A percentile compares a stretch with the other conserved stretches of the same genome.
Evolutionary conservation across 2,329 filamentous ascomycete genomes (phyloP).

Genomic region (Neospermospora avenae): DNA sequence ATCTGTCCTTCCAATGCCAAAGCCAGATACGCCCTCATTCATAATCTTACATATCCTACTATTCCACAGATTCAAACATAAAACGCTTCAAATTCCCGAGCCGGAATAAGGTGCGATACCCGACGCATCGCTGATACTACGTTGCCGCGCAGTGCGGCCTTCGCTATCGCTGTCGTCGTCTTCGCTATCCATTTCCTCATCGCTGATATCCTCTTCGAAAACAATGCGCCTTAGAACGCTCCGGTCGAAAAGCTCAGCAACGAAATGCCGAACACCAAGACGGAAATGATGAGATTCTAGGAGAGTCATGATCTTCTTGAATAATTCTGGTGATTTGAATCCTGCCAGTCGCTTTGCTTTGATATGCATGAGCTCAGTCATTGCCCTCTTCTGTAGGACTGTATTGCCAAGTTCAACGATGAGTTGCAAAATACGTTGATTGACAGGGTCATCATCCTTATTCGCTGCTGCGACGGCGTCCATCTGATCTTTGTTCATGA

Average conservation of each 20-base stretch:
- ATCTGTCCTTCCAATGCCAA: constrained; percentile 10
- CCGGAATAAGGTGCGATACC: neutral
- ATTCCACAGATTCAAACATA: neutral
- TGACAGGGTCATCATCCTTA: constrained; percentile 57
- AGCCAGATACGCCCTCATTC: constrained; percentile 18
- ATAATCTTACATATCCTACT: constrained; percentile 22
- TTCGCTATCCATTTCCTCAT: constrained; percentile 39
- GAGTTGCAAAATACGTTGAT: constrained; percentile 75
- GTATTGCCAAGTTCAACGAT: constrained; percentile 90
- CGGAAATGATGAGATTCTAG: constrained; percentile 89
- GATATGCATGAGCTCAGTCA: constrained; percentile 76
- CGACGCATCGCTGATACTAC: constrained; percentile 46
- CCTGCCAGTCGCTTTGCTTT: constrained; percentile 70
- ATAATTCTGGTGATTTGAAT: constrained; percentile 74
- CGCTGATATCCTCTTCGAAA: constrained; percentile 56
- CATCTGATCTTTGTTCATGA: constrained; percentile 44
- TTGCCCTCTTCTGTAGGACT: constrained; percentile 83
- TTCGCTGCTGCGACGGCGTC: constrained; percentile 43
- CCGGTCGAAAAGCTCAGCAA: constrained; percentile 93
- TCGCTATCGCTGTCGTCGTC: constrained; percentile 43
- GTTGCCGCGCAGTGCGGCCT: constrained; percentile 50
- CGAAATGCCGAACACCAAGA: constrained; percentile 80
- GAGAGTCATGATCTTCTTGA: constrained; percentile 79
- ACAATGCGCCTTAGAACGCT: constrained; percentile 81
- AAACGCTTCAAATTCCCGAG: constrained; percentile 10